A percentile compares a stretch with the other conserved stretches of the same genome.
phyloP scores from a whole-genome alignment of 2,329 filamentous ascomycete species.

The Penicillium hesseltinei region DNA sequence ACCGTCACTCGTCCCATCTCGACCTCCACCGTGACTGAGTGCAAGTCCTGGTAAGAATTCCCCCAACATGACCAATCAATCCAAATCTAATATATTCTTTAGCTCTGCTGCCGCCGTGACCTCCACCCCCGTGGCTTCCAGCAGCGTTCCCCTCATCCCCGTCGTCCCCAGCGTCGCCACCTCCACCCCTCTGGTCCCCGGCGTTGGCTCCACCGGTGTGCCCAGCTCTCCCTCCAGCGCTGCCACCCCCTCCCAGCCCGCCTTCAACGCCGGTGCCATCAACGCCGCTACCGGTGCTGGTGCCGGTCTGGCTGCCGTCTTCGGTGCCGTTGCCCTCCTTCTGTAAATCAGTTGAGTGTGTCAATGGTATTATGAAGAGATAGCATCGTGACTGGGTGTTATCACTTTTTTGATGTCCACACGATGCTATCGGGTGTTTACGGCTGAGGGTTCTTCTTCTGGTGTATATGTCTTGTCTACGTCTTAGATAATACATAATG shows the following conservation, averaged over 20 bases:
- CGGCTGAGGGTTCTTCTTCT: slow-evolving; percentile 1
- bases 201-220: slow-evolving; percentile 12
- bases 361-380: slow-evolving; percentile 5
- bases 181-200: slow-evolving; percentile 25
- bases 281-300: slow-evolving; percentile 49
- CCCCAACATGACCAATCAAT: neutral
- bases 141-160: slow-evolving; percentile 17
- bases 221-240: slow-evolving; percentile 23
- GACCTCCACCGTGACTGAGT: slow-evolving; percentile 53
- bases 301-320: slow-evolving; percentile 53
- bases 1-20: slow-evolving; percentile 56
- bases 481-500: slow-evolving; percentile 42
- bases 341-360: slow-evolving; percentile 35
- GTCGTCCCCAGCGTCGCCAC: slow-evolving; percentile 13
- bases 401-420: neutral
- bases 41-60: slow-evolving; percentile 40
- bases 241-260: slow-evolving; percentile 20
- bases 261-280: slow-evolving; percentile 53
- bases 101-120: slow-evolving; percentile 24
- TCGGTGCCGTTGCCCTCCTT: slow-evolving; percentile 51
- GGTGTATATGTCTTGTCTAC: slow-evolving; percentile 8
- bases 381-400: neutral
- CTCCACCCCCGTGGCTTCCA: slow-evolving; percentile 19
- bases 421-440: slow-evolving; percentile 13
- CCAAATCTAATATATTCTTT: slow-evolving; percentile 7